Conservation (phyloP, 73 alveolate genomes). For the Paramecium caudatum region DNA sequence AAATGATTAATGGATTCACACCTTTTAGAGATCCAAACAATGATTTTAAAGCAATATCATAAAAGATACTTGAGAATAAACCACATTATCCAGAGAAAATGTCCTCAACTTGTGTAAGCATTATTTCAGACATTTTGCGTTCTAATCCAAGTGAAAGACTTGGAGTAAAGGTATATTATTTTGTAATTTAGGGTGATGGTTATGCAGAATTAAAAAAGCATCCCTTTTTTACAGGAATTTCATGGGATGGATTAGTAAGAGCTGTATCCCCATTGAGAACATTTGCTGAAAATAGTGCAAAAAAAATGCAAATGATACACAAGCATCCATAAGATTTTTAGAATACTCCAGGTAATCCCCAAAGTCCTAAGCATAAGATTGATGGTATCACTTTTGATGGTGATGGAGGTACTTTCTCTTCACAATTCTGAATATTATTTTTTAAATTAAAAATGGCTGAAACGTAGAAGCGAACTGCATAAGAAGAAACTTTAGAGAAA, state of each 20-base stretch:
- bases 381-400: slow-evolving; percentile 31
- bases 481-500: slow-evolving; percentile 91
- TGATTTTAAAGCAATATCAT: background rate
- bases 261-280: slow-evolving; percentile 50
- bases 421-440: slow-evolving; percentile 6
- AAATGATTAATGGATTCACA: slow-evolving; percentile 73
- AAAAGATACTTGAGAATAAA: background rate
- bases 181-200: slow-evolving; percentile 2
- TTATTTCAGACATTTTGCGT: background rate
- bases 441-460: slow-evolving; percentile 56
- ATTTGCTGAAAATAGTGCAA: slow-evolving; percentile 27
- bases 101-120: background rate
- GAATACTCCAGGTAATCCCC: slow-evolving; percentile 7
- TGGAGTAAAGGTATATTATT: background rate
- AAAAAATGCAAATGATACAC: background rate
- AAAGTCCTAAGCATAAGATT: background rate
- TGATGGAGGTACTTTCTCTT: slow-evolving; percentile 39
- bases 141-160: slow-evolving; percentile 37
- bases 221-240: slow-evolving; percentile 26
- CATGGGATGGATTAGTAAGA: slow-evolving; percentile 55
- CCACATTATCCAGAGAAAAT: slow-evolving; percentile 37
- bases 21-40: slow-evolving; percentile 70
- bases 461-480: slow-evolving; percentile 70
- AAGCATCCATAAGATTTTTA: background rate
- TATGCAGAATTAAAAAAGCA: slow-evolving; percentile 53